These are phyloP conservation scores for Penicilliopsis zonata DNA, from an alignment of 495 filamentous ascomycete genomes.

Conservation along the genomic window DNA sequence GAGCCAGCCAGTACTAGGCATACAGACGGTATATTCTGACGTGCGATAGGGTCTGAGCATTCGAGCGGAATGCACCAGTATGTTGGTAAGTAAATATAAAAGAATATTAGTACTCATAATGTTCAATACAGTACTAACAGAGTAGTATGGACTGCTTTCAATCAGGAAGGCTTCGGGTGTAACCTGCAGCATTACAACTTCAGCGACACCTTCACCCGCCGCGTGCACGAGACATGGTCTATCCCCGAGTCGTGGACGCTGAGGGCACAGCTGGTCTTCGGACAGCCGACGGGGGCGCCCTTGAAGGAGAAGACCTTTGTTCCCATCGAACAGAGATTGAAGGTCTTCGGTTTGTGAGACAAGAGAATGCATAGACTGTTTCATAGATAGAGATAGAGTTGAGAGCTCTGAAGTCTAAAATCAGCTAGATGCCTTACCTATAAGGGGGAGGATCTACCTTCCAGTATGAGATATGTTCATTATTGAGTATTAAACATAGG, in stretches of 20 bases:
- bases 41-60: slow-evolving; percentile 41
- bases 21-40: background rate
- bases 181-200: slow-evolving; percentile 69
- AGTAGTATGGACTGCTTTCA: slow-evolving; percentile 51
- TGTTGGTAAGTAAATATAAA: slow-evolving; percentile 12
- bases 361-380: no score
- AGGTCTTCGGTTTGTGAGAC: no score
- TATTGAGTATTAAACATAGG: no score
- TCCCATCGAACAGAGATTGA: slow-evolving; percentile 6
- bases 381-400: no score
- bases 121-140: no score
- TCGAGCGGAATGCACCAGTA: slow-evolving; percentile 56
- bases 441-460: no score
- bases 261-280: slow-evolving; percentile 50
- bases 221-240: slow-evolving; percentile 44
- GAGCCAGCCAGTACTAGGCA: slow-evolving; percentile 38
- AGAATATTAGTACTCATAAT: background rate
- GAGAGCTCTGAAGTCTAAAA: no score
- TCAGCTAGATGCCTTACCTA: no score
- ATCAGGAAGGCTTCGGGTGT: slow-evolving; percentile 57
- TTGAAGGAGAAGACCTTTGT: slow-evolving; percentile 10
- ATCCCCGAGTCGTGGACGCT: slow-evolving; percentile 48
- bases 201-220: slow-evolving; percentile 41
- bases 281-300: slow-evolving; percentile 28
- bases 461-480: no score